phyloP scores from a whole-genome alignment of 202 grass and related monocot genomes.

The Digitaria exilis region DNA sequence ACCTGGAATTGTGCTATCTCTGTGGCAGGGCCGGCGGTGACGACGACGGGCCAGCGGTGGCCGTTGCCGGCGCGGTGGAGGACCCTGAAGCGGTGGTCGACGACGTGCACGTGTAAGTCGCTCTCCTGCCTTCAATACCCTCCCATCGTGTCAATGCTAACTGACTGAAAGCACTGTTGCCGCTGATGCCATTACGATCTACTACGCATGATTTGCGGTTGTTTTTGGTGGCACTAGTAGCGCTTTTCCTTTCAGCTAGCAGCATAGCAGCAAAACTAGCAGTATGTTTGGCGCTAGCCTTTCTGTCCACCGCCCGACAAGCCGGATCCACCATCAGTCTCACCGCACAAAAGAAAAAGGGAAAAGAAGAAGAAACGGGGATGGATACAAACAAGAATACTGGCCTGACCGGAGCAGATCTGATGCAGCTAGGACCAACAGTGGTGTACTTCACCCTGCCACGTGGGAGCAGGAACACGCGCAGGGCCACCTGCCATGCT shows the following conservation, averaged over 20 bases:
- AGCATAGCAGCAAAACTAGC: background rate
- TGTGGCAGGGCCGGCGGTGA: background rate
- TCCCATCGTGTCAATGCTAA: background rate
- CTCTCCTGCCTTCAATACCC: background rate
- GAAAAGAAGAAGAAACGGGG: background rate
- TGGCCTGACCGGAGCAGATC: conserved; percentile 30
- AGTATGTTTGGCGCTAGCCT: background rate
- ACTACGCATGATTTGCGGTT: background rate
- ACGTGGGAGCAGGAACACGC: background rate
- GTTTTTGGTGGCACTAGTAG: background rate
- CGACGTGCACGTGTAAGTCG: conserved; percentile 73
- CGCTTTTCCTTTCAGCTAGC: background rate
- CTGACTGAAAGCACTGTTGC: background rate
- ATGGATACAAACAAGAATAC: background rate
- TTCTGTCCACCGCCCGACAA: conserved; percentile 4
- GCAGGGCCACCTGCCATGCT: conserved; percentile 1
- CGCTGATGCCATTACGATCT: background rate
- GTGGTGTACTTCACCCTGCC: conserved; percentile 35
- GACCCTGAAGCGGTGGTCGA: conserved; percentile 73
- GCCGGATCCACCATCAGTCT: background rate
- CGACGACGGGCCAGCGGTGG: background rate
- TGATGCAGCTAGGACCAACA: background rate
- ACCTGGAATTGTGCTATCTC: background rate
- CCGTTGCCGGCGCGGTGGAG: conserved; percentile 60
- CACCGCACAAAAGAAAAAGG: background rate